Base-by-base conservation (phyloP, 345 rosid species). In the Toxicodendron radicans region DNA sequence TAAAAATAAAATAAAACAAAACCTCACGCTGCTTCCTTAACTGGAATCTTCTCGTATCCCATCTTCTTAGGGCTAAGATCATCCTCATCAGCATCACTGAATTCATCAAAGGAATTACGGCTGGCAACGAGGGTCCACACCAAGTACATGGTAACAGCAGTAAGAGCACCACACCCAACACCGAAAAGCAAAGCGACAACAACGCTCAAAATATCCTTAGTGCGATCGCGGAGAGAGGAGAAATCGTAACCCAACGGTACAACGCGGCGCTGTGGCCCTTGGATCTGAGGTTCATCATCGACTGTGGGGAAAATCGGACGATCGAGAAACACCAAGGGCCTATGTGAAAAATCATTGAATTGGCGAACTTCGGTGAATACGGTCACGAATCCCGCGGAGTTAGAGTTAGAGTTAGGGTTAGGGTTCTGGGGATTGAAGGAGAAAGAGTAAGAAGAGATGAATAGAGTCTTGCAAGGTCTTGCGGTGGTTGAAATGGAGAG, bases 121-220 rank as follows among this genome's bases (percentile, higher is more conserved):
- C 80, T 78, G 32, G 88, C 74, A 74, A 91, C 87, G 41, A 95
- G 80, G 41, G 89, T 86, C 99, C 99, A 95, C 30, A 84, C 88
- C 78, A 95, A 83, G 81, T 88, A 95, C 93, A 95, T 86, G 61
- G 97, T 87, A 14, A 90, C 92, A 10, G 95, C 98, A 10, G 99
- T 91, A 52, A 95, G 88, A 60, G 98, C 97, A 12, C 99, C 99
- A 43, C 98, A 95, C 2, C 96, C 97, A 66, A 95, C 98, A 3
- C 98, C 99, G 51, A 95, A 91, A 2, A 95, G 83, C 59, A 95
- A 85, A 43, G 94, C 94, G 9, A 90, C 87, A 4, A 95, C 94
- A 20, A 95, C 96, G 79, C 97, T 91, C 13, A 95, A 87, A 54
- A 95, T 95, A 65, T 95, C 99, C 77, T 83, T 88, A 18, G 96